Conservation (phyloP, 2,329 filamentous ascomycete genomes). For the Teratosphaeriaceae sp. region DNA sequence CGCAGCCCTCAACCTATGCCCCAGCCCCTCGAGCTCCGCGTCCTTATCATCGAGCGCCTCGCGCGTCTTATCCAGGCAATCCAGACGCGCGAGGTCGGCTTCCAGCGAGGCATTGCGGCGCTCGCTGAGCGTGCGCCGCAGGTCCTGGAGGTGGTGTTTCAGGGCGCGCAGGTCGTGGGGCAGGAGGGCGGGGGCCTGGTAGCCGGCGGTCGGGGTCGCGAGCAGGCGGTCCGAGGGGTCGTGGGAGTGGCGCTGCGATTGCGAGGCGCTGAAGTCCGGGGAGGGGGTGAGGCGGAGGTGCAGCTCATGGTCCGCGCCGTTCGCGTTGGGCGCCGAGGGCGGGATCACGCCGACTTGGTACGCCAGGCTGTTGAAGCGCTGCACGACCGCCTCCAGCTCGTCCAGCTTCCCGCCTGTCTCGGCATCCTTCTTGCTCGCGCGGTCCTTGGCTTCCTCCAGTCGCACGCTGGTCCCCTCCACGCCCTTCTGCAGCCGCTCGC, state of each 20-base stretch:
- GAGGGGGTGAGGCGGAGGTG: constrained; percentile 71
- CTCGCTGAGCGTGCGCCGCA: constrained; percentile 91
- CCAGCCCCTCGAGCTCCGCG: constrained; percentile 83
- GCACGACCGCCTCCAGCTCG: constrained; percentile 82
- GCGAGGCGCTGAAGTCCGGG: constrained; percentile 60
- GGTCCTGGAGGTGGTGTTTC: constrained; percentile 67
- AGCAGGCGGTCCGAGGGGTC: constrained; percentile 66
- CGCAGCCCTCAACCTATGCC: constrained; percentile 79
- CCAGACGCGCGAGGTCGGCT: constrained; percentile 88
- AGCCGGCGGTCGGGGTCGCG: constrained; percentile 74
- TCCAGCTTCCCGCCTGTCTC: constrained; percentile 82
- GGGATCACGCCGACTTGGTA: constrained; percentile 94
- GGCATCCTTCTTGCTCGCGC: constrained; percentile 77
- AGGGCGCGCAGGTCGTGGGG: constrained; percentile 81
- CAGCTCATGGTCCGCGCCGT: constrained; percentile 79
- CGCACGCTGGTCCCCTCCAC: constrained; percentile 69
- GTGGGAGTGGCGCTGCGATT: constrained; percentile 38
- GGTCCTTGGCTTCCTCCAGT: constrained; percentile 78
- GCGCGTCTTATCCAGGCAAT: constrained; percentile 87
- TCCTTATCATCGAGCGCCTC: constrained; percentile 96
- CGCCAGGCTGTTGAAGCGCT: constrained; percentile 86
- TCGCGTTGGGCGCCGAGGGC: constrained; percentile 73
- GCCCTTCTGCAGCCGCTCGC: constrained; percentile 84
- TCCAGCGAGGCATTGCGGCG: constrained; percentile 75
- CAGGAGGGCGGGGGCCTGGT: constrained; percentile 81